These are phyloP conservation scores for Kwoniella mangroviensis DNA, from an alignment of 768 basidiomycete genomes.

Conservation along the genomic window DNA sequence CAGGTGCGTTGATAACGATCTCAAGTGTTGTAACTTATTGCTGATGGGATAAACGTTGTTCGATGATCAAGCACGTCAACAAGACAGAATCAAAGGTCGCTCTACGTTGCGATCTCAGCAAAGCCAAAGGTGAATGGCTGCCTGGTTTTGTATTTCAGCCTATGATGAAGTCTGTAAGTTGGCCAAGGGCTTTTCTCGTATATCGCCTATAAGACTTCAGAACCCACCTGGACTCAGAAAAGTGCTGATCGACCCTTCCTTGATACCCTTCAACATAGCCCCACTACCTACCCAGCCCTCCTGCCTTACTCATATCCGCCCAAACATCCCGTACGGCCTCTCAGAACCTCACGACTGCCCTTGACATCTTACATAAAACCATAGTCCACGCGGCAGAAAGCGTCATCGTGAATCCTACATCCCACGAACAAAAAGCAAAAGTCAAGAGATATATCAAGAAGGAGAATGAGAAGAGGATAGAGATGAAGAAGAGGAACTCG, in stretches of 20 bases:
- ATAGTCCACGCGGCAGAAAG: constrained; percentile 33
- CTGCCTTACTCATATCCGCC: constrained; percentile 44
- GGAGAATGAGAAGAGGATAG: constrained; percentile 42
- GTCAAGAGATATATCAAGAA: constrained; percentile 31
- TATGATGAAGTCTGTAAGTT: constrained; percentile 45
- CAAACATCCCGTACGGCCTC: constrained; percentile 44
- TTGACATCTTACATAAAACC: constrained; percentile 37
- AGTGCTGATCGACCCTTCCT: constrained; percentile 3
- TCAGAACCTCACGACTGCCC: constrained; percentile 37
- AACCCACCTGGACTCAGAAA: not conserved
- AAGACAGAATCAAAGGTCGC: constrained; percentile 57
- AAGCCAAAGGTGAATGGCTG: constrained; percentile 39
- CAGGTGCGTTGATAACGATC: constrained; percentile 39
- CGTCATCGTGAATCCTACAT: constrained; percentile 45
- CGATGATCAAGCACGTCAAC: constrained; percentile 51
- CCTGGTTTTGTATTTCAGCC: constrained; percentile 44
- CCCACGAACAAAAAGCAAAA: constrained; percentile 37
- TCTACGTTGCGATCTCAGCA: constrained; percentile 30
- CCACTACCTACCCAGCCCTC: constrained; percentile 45
- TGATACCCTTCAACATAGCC: constrained; percentile 31
- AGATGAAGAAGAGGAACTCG: constrained; percentile 31
- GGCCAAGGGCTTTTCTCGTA: not conserved
- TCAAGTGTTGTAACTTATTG: not conserved
- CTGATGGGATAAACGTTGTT: not conserved
- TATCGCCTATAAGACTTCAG: not conserved